Evolutionary conservation across 352 stramenopile species (phyloP).

Genomic region (Hyaloperonospora arabidopsidis): DNA sequence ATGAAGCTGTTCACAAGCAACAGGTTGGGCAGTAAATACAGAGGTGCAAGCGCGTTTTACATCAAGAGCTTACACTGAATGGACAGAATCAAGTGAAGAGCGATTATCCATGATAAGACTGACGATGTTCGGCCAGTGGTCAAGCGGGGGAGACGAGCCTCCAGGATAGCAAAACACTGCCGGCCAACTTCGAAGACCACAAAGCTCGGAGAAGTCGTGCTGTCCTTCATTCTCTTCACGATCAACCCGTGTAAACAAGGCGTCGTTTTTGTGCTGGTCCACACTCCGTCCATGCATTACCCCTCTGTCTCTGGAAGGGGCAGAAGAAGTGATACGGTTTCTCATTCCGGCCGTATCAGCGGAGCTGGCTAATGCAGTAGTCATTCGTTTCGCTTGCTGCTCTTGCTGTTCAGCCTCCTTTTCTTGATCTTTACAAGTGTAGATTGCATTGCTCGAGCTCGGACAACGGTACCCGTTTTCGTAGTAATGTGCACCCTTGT

Average conservation of each 20-base stretch:
- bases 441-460: conserved; percentile 39
- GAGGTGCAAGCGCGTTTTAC: neutral
- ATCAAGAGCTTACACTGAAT: conserved; percentile 38
- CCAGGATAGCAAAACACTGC: conserved; percentile 79
- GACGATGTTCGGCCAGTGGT: conserved; percentile 84
- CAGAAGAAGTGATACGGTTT: conserved; percentile 25
- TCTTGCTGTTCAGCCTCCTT: conserved; percentile 27
- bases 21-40: neutral
- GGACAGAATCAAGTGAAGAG: conserved; percentile 39
- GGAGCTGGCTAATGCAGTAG: conserved; percentile 11
- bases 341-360: conserved; percentile 17
- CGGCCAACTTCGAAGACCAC: conserved; percentile 69
- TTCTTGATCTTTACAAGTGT: conserved; percentile 27
- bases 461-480: conserved; percentile 71
- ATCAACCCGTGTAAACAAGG: conserved; percentile 49
- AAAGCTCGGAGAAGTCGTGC: conserved; percentile 73
- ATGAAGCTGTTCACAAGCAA: conserved; percentile 34
- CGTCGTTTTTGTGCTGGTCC: conserved; percentile 24
- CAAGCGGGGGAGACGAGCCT: conserved; percentile 35
- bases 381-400: conserved; percentile 19
- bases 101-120: conserved; percentile 84
- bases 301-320: conserved; percentile 21
- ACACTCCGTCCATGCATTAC: conserved; percentile 19
- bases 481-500: conserved; percentile 73
- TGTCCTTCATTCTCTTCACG: conserved; percentile 55